Evolutionary conservation across 2,329 filamentous ascomycete species (phyloP), one percentile per base, ranked within the genome.

Genomic region (Calonectria henricotiae): DNA sequence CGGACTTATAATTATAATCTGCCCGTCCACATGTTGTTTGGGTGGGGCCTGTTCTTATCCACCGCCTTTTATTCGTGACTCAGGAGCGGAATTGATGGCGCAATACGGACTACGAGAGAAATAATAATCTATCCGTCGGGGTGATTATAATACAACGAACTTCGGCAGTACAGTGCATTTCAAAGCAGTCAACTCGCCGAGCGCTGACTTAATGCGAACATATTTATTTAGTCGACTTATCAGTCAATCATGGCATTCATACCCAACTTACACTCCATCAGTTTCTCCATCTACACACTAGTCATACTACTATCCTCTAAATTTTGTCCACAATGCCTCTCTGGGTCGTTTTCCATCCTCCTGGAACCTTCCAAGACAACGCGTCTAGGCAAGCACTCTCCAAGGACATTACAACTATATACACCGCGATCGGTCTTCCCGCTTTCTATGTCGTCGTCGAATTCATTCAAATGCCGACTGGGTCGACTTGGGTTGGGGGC

Each of bases 361-460:
- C 51, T 39, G 51, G 51, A 39, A 55, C 51, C 9, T 55, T 55
- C 32, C 51, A 39, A 12, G 51, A 55, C 20, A 25, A 55, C 9
- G n/a, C 32, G 3, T 15, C 51, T 4, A 55, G 39, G 20, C 51
- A 55, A 55, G 32, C 51, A 5, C n/a, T 55, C 2, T 55, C 51
- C 6, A 39, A 37, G 4, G 51, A 55, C 5, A 39, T 39, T n/a
- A 39, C 32, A 3, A 39, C 51, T 1, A 39, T 55, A 1, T 55
- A 55, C 32, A 55, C 51, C 5, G 12, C 11, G 1, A 25, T 55
- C 1, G 32, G 32, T 12, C 51, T 55, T 5, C 51, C 51, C 1
- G 32, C 51, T 1, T 55, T 55, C 5, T 55, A 55, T 25, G 51
- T 55, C n/a, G 32, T 55, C 4, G 51, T 55, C 6, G 12, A 55